Evolutionary conservation across 2,329 filamentous ascomycete genomes (phyloP).

Genomic region (Diaporthe helianthi): DNA sequence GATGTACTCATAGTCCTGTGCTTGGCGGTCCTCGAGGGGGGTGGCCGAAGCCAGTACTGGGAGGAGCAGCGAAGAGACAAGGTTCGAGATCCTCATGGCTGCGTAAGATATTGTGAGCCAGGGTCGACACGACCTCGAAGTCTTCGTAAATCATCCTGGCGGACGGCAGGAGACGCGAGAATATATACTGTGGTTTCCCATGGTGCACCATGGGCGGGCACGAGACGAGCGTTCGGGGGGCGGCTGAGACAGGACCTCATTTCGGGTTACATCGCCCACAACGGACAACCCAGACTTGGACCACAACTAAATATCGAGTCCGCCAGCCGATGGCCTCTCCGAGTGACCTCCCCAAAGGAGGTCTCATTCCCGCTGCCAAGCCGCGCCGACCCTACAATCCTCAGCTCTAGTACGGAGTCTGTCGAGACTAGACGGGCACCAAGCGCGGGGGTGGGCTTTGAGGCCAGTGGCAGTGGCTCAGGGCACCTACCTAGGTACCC

Average conservation of each 20-base stretch:
- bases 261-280: conserved; percentile 20
- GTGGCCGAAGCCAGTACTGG: conserved; percentile 13
- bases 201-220: not conserved
- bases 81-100: conserved; percentile 8
- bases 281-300: conserved; percentile 5
- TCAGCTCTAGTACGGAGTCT: too few relatives aligned
- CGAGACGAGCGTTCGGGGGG: not conserved
- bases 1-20: conserved; percentile 27
- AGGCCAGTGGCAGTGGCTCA: too few relatives aligned
- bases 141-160: too few relatives aligned
- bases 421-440: too few relatives aligned
- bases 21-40: conserved; percentile 16
- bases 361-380: conserved; percentile 15
- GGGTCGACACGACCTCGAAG: not conserved
- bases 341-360: conserved; percentile 24
- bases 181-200: not conserved
- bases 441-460: not conserved
- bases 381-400: conserved; percentile 1
- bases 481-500: too few relatives aligned
- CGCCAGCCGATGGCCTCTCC: conserved; percentile 5
- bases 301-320: not conserved
- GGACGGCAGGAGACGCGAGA: not conserved
- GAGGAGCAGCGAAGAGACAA: conserved; percentile 8
- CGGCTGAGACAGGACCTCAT: conserved; percentile 2
- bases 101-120: not conserved